A percentile compares a stretch with the other conserved stretches of the same genome.
Evolutionary conservation across 2,329 filamentous ascomycete species (phyloP).

Genomic region (Didymosphaeria variabile): DNA sequence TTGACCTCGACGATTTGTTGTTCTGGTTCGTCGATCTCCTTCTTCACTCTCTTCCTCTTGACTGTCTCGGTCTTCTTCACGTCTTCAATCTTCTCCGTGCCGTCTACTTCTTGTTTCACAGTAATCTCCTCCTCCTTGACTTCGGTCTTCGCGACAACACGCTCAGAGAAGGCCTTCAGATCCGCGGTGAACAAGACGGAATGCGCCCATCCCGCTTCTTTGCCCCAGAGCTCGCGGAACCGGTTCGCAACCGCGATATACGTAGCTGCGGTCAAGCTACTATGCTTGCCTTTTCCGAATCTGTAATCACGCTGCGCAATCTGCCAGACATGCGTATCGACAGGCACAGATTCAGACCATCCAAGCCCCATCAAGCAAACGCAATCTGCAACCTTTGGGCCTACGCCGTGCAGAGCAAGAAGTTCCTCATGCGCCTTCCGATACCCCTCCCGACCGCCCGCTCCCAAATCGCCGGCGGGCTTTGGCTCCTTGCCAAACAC

Average conservation of each 20-base stretch:
- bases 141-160: conserved; percentile 60
- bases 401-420: conserved; percentile 83
- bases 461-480: conserved; percentile 58
- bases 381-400: conserved; percentile 96
- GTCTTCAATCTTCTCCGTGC: conserved; percentile 23
- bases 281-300: conserved; percentile 83
- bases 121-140: conserved; percentile 55
- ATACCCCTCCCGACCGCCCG: conserved; percentile 71
- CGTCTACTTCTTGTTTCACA: conserved; percentile 47
- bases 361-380: conserved; percentile 95
- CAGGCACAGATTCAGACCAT: conserved; percentile 93
- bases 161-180: conserved; percentile 81
- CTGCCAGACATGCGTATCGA: conserved; percentile 98
- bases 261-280: conserved; percentile 85
- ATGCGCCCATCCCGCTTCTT: conserved; percentile 96
- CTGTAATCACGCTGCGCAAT: conserved; percentile 96
- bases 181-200: conserved; percentile 96
- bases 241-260: conserved; percentile 92
- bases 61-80: conserved; percentile 10
- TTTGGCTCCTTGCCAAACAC: conserved; percentile 60
- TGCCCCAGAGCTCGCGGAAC: conserved; percentile 89
- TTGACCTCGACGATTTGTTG: conserved; percentile 50
- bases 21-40: conserved; percentile 52
- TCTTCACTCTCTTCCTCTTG: conserved; percentile 32
- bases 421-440: conserved; percentile 81